phyloP scores from a whole-genome alignment of 2,329 filamentous ascomycete genomes.

The Canariomyces notabilis region DNA sequence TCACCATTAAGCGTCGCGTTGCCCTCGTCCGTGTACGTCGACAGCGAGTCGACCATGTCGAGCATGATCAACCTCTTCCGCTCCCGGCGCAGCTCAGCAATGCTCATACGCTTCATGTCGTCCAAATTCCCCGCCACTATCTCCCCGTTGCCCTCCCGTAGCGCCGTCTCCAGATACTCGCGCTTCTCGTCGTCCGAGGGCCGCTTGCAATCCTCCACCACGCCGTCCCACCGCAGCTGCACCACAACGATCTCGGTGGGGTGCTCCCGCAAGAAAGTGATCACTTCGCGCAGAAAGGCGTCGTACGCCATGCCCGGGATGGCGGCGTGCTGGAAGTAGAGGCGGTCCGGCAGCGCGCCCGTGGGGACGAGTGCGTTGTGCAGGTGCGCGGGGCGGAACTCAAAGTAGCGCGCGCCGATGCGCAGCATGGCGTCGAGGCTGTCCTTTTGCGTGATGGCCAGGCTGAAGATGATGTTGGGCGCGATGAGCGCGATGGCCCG shows the following conservation, averaged over 20 bases:
- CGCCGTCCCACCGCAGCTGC: constrained; percentile 47
- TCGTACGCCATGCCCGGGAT: constrained; percentile 47
- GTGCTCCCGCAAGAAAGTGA: constrained; percentile 38
- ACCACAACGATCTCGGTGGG: constrained; percentile 43
- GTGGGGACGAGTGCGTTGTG: constrained; percentile 36
- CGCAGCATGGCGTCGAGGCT: constrained; percentile 38
- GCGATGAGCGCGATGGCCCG: constrained; percentile 29
- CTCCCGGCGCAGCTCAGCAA: constrained; percentile 32
- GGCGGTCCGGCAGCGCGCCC: constrained; percentile 37
- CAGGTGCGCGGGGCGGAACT: constrained; percentile 46
- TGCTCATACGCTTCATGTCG: constrained; percentile 31
- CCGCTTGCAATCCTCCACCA: constrained; percentile 40
- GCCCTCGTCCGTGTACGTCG: constrained; percentile 37
- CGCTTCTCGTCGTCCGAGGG: constrained; percentile 38
- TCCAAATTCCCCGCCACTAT: constrained; percentile 30
- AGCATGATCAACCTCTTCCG: constrained; percentile 36
- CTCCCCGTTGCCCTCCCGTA: constrained; percentile 26
- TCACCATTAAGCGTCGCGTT: constrained; percentile 38
- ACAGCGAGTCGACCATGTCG: constrained; percentile 34
- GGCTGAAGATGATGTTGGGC: constrained; percentile 41
- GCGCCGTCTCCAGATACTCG: constrained; percentile 33
- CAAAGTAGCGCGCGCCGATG: constrained; percentile 47
- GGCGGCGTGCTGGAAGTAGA: constrained; percentile 47
- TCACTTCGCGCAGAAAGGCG: constrained; percentile 37
- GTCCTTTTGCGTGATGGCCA: constrained; percentile 49